phyloP scores from a whole-genome alignment of 768 basidiomycete species.

The Tricholoma sp. region DNA sequence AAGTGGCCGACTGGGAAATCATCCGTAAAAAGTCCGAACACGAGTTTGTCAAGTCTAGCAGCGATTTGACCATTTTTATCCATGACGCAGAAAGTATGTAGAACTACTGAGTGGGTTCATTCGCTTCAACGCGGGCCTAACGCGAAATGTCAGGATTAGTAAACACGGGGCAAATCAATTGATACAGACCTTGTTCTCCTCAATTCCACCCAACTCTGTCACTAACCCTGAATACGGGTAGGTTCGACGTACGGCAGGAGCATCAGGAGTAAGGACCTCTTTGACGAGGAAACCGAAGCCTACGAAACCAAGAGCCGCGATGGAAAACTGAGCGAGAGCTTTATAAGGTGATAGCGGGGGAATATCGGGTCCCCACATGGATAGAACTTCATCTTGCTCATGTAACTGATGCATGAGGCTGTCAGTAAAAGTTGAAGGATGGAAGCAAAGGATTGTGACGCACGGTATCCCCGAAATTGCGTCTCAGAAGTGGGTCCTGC shows the following conservation, averaged over 20 bases:
- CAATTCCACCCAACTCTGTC: conserved; percentile 71
- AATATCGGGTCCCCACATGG: conserved; percentile 86
- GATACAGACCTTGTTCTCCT: conserved; percentile 66
- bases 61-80: not conserved
- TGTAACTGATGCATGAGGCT: conserved; percentile 51
- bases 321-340: conserved; percentile 61
- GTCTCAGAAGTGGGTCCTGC: conserved; percentile 71
- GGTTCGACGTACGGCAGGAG: conserved; percentile 63
- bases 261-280: conserved; percentile 49
- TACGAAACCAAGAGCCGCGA: conserved; percentile 60
- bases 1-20: not conserved
- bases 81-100: not conserved
- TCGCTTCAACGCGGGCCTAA: conserved; percentile 22
- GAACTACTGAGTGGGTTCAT: conserved; percentile 12
- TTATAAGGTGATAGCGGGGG: conserved; percentile 53
- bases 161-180: not conserved
- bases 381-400: conserved; percentile 74
- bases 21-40: not conserved
- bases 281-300: conserved; percentile 58
- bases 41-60: not conserved
- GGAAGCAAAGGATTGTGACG: conserved; percentile 2
- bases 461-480: conserved; percentile 80
- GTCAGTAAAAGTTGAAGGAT: conserved; percentile 8
- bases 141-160: conserved; percentile 3
- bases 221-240: conserved; percentile 77